These are phyloP conservation scores for Corylus heterophylla DNA, from an alignment of 306 rosid genomes.

Conservation along the genomic window DNA sequence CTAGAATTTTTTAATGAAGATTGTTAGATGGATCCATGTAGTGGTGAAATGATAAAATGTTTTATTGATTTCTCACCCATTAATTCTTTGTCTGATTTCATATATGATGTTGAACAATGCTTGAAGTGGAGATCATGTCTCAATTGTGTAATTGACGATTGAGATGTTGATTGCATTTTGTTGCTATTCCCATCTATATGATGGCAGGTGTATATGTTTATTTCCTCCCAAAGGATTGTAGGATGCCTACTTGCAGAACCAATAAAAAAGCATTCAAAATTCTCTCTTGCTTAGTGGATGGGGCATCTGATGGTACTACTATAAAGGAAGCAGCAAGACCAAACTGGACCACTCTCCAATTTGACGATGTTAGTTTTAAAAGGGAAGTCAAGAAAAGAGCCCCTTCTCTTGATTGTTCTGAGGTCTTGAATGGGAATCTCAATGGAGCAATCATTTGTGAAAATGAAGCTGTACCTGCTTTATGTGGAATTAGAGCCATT, in stretches of 20 bases:
- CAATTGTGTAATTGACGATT: background rate
- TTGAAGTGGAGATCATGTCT: background rate
- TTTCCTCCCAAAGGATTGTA: constrained; percentile 53
- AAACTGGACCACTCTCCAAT: constrained; percentile 43
- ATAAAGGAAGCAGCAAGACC: constrained; percentile 31
- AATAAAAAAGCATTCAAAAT: constrained; percentile 68
- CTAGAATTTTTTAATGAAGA: background rate
- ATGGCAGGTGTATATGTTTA: constrained; percentile 66
- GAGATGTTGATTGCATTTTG: background rate
- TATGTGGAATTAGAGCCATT: constrained; percentile 79
- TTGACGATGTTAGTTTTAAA: constrained; percentile 66
- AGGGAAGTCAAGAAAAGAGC: constrained; percentile 58
- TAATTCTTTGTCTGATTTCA: background rate
- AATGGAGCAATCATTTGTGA: constrained; percentile 63
- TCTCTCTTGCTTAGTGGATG: constrained; percentile 40
- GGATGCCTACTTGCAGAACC: constrained; percentile 75
- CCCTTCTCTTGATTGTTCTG: constrained; percentile 30
- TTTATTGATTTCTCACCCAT: background rate
- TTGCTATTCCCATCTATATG: background rate
- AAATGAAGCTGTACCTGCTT: constrained; percentile 51
- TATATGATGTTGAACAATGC: background rate
- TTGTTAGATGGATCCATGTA: background rate
- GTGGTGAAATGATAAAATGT: background rate
- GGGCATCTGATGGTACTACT: constrained; percentile 13
- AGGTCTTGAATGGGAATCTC: constrained; percentile 28